Base-by-base conservation (phyloP, 164 flowering plant genomes). In the Malania oleifera region DNA sequence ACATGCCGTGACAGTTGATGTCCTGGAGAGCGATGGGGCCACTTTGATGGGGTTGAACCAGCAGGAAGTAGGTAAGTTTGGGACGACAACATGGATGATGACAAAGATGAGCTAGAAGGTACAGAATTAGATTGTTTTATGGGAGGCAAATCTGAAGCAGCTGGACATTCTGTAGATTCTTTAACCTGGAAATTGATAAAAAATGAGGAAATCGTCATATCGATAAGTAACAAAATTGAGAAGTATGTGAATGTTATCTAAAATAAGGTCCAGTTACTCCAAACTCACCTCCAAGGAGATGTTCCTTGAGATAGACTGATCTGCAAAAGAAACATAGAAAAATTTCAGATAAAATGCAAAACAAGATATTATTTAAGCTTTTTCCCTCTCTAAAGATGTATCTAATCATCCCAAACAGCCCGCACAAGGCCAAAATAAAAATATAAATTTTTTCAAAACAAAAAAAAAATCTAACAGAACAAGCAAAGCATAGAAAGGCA, bases 71-170 rank as follows among this genome's bases (percentile, higher is more conserved):
- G 50, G 26, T 46, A 19, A 23, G 26, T 1, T 20, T 46, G n/a
- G 26, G 50, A 46, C 9, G 50, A 46, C 26, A 20, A 9, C 20
- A 26, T 25, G 14, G 50, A 46, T 22, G 37, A 18, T 27, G 55
- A 27, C 38, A 52, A 18, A 27, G 55, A 52, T 18, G 55, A 31
- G 37, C 37, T 52, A 7, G 55, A 52, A 27, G 55, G 37, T 26
- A 37, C 22, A 15, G 24, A 52, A 18, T 22, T 10, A 6, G 24
- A 50, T 19, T 3, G 14, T 46, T 46, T 46, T 46, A 22, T 23
- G 26, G 50, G 50, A 46, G 50, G 7, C 26, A 22, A 8, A 46
- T 46, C 26, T 20, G 50, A 46, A 46, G 5, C 14, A 7, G 14
- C 50, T 6, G 50, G 10, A 26, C 50, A 46, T 20, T 46, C 50